These are phyloP conservation scores for Diversispora epigaea DNA, from an alignment of 192 early-diverging fungal species.

Conservation along the genomic window DNA sequence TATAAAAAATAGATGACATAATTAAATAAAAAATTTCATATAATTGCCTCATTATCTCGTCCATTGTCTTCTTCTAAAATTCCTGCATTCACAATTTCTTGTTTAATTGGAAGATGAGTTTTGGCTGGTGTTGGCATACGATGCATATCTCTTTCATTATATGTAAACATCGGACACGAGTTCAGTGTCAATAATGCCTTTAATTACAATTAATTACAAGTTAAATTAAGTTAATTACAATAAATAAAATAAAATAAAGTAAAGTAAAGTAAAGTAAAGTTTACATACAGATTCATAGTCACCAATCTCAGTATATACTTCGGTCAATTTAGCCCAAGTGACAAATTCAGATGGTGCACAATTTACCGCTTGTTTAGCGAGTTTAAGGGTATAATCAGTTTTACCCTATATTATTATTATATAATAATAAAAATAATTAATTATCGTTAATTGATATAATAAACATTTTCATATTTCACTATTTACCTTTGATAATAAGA, in stretches of 20 bases:
- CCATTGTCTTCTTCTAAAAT: slow-evolving; percentile 62
- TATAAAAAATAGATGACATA: background rate
- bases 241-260: background rate
- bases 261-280: too few relatives aligned
- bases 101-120: slow-evolving; percentile 85
- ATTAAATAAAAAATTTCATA: background rate
- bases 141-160: slow-evolving; percentile 80
- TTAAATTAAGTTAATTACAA: slow-evolving; percentile 6
- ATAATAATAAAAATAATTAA: background rate
- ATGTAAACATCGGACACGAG: slow-evolving; percentile 99
- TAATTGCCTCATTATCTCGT: slow-evolving; percentile 52
- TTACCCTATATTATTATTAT: slow-evolving; percentile 48
- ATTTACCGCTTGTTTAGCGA: slow-evolving; percentile 93
- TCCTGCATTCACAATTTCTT: slow-evolving; percentile 63
- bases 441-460: background rate
- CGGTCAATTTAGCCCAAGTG: slow-evolving; percentile 94
- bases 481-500: slow-evolving; percentile 73
- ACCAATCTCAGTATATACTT: slow-evolving; percentile 84
- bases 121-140: slow-evolving; percentile 88
- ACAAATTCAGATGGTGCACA: slow-evolving; percentile 92
- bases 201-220: background rate
- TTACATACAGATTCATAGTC: slow-evolving; percentile 77
- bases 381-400: slow-evolving; percentile 74
- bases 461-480: background rate
- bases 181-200: slow-evolving; percentile 94